These are phyloP conservation scores for Rhodotorula sphaerocarpa DNA, from an alignment of 768 basidiomycete genomes.

Conservation along the genomic window DNA sequence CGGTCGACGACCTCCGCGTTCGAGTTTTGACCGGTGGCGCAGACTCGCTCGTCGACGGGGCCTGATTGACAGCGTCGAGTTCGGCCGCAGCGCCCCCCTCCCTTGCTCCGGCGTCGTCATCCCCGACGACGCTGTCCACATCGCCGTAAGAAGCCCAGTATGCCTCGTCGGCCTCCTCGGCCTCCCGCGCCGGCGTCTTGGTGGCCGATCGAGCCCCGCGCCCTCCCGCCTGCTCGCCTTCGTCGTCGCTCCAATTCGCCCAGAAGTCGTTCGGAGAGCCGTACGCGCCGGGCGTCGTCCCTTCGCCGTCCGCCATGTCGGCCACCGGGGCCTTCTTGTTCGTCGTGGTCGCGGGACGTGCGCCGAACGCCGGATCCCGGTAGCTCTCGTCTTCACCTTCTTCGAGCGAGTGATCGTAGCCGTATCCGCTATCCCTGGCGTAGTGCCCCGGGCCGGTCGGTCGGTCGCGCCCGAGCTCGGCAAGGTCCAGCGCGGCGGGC, in stretches of 20 bases:
- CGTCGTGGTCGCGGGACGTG: neutral
- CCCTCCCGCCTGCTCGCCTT: neutral
- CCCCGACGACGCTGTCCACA: neutral
- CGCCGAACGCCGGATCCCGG: neutral
- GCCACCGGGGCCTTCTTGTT: constrained; percentile 3
- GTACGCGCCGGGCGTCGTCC: constrained; percentile 14
- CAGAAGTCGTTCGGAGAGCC: constrained; percentile 19
- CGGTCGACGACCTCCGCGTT: neutral
- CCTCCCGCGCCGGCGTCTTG: neutral
- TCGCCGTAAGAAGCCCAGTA: constrained; percentile 17
- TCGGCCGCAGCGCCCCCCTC: neutral
- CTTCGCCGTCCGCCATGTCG: constrained; percentile 22
- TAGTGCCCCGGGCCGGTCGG: neutral
- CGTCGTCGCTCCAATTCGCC: constrained; percentile 20
- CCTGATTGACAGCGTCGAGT: neutral
- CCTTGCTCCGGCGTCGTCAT: neutral
- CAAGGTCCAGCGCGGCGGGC: neutral
- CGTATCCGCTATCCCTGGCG: neutral
- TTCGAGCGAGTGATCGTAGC: neutral
- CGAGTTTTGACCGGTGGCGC: no score
- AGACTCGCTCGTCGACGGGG: neutral
- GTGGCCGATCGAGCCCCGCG: neutral
- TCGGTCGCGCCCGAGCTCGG: neutral
- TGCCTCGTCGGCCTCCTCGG: constrained; percentile 2
- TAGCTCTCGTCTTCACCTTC: neutral